Evolutionary conservation across 345 rosid genomes (phyloP).

Genomic region (Gynandropsis gynandra): DNA sequence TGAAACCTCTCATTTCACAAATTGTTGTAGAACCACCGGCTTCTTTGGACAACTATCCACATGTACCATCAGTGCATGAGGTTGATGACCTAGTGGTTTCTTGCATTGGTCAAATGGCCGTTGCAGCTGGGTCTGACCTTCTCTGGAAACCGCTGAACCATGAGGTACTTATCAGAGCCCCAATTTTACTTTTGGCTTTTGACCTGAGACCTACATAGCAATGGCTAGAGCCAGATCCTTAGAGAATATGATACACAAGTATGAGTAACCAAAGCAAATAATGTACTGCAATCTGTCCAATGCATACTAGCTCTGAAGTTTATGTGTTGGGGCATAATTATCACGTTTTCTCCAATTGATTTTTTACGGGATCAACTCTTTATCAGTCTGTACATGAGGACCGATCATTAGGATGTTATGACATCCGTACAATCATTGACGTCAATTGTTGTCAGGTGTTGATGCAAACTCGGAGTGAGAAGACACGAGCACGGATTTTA

Average conservation of each 20-base stretch:
- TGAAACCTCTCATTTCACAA: constrained; percentile 79
- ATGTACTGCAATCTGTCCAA: too few species aligned
- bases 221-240: too few species aligned
- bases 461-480: constrained; percentile 89
- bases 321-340: too few species aligned
- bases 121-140: constrained; percentile 78
- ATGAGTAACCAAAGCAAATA: too few species aligned
- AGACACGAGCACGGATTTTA: constrained; percentile 57
- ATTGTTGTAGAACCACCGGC: constrained; percentile 59
- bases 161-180: constrained; percentile 46
- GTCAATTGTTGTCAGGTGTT: constrained; percentile 46
- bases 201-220: too few species aligned
- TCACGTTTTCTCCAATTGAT: too few species aligned
- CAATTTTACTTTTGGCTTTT: background rate
- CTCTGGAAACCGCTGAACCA: constrained; percentile 89
- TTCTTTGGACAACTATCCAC: constrained; percentile 42
- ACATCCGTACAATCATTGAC: too few species aligned
- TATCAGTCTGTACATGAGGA: too few species aligned
- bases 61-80: constrained; percentile 56
- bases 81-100: constrained; percentile 63
- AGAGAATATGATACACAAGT: background rate
- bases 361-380: too few species aligned
- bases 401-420: too few species aligned
- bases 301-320: too few species aligned
- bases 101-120: constrained; percentile 95